Evolutionary conservation across 106 monocot genomes (phyloP), one percentile per base, ranked within the genome.

Genomic region (Acanthochlamys bracteata): DNA sequence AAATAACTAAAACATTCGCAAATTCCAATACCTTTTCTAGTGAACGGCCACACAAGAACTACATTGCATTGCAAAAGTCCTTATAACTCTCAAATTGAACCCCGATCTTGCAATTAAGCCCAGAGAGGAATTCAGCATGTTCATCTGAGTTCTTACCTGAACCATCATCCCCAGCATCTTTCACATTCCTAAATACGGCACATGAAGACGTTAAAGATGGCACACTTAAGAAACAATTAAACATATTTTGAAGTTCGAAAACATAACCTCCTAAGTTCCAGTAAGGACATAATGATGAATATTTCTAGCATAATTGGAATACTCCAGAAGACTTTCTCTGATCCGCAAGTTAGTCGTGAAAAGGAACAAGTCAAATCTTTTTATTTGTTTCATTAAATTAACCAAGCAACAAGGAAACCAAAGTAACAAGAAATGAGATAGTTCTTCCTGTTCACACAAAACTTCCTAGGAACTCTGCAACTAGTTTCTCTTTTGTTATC

Each of bases 91-190:
- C 94, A 75, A 90, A 90, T 57, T 86, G 89, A 67, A 86, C 84
- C 81, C 79, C 84, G 42, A 84, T 69, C 72, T 94, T 94, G 79
- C 90, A 90, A 25, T 90, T 68, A 65, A 94, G 84, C 49, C 81
- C 90, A 82, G 90, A 75, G 0, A 86, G 69, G 76, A 82, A 55
- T 24, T 83, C 79, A 16, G 69, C 78, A 59, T 75, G 74, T 39
- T 67, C 78, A 24, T 72, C 87, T 65, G 41, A 33, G 46, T 63
- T 72, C 59, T 79, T 70, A 76, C 59, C 78, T 67, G 53, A 20
- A 75, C 81, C 83, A 73, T 84, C 90, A 24, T 84, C 90, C 4
- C 51, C 69, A 77, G 77, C 71, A 71, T 86, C 77, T 78, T 86
- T 82, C 25, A 94, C 73, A 46, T 94, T 94, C 90, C 94, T 94